phyloP scores from a whole-genome alignment of 2,329 filamentous ascomycete species.

The Venturia asperata region DNA sequence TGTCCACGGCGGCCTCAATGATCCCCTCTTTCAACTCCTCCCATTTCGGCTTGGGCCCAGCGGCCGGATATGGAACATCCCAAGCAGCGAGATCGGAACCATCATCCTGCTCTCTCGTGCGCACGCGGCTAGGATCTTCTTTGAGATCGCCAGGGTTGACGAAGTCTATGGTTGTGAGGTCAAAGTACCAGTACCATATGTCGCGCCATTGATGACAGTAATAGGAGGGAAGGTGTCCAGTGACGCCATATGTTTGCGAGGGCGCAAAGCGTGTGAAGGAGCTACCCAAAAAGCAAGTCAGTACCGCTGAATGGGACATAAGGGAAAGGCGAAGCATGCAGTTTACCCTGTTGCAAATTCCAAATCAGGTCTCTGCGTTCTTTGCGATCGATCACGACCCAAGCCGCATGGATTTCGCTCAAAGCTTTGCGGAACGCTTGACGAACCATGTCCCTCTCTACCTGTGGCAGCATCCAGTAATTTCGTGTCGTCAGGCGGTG shows the following conservation, averaged over 20 bases:
- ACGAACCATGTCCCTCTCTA: slow-evolving; percentile 5
- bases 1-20: slow-evolving; percentile 84
- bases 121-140: not conserved
- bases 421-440: slow-evolving; percentile 13
- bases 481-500: not conserved
- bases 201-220: not conserved
- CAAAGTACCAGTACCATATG: not conserved
- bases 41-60: not conserved
- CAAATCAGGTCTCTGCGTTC: slow-evolving; percentile 4
- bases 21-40: not conserved
- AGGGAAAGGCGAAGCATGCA: not conserved
- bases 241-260: not conserved
- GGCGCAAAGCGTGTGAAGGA: not conserved
- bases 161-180: slow-evolving; percentile 2
- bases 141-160: not conserved
- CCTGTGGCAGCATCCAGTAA: slow-evolving; percentile 12
- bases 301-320: not conserved
- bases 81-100: not conserved
- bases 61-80: slow-evolving; percentile 2
- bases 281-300: not conserved
- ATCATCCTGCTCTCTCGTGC: not conserved
- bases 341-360: not conserved
- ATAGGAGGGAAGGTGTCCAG: not conserved
- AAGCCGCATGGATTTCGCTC: not conserved
- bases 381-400: not conserved